Evolutionary conservation across 2,329 filamentous ascomycete genomes (phyloP), one percentile per base, ranked within the genome.

Genomic region (Seiridium unicorne): DNA sequence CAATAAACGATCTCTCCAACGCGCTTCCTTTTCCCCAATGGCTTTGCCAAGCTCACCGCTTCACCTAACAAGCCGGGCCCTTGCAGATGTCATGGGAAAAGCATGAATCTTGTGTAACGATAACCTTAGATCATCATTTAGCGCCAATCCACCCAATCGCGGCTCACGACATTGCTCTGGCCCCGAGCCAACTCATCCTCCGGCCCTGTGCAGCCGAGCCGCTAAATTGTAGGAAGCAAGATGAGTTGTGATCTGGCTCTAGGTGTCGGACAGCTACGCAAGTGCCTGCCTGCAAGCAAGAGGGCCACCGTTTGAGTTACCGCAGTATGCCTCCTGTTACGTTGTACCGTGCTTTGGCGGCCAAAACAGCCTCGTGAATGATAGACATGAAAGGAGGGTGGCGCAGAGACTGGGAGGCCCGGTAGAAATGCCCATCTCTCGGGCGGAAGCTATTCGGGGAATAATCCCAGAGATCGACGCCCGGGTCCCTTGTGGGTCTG

Each of bases 21-120:
- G 18, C 18, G 18, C 18, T 26, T 26, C 18, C 18, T 26, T 26
- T 26, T 26, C 18, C 18, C 18, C 18, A 26, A 26, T 26, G 18
- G 49, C 32, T 53, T n/a, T 47, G 55, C 55, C 55, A 47, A 57
- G 44, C 31, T 47, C 55, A 57, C 44, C 55, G 55, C 55, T 48
- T 7, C 40, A 26, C n/a, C 34, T 26, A 34, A 18, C 5, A 53
- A 35, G 3, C 31, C 26, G 55, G 55, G n/a, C 31, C 36, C 40
- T 57, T 46, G 44, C 44, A 57, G 55, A 40, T 57, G 55, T 57
- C 55, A 57, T 18, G 35, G n/a, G 8, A 34, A 32, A 32, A 35
- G 32, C 31, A 36, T 34, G 48, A 51, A 36, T 35, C 34, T 34
- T 51, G n/a, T 26, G 18, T 26, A 26, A 26, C 18, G 18, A 51